Percentiles rank a stretch among this genome's conserved stretches.
phyloP scores from a whole-genome alignment of 2,329 filamentous ascomycete species.

The Scedosporium dehoogii region DNA sequence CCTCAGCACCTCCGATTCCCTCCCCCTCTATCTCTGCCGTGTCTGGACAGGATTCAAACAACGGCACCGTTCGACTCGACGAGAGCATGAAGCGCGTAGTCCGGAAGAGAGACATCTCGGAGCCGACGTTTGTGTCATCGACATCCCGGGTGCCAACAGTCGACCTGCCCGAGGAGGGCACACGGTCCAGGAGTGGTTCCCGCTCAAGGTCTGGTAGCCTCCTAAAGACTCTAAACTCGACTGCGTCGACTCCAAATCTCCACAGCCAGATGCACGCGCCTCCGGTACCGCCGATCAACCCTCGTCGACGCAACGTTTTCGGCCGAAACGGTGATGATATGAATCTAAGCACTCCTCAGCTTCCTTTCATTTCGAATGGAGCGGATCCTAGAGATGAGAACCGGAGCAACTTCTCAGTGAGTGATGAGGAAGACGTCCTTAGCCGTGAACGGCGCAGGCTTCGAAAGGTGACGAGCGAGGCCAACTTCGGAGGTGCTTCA shows the following conservation, averaged over 20 bases:
- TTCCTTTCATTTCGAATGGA: conserved; percentile 2
- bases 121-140: conserved; percentile 36
- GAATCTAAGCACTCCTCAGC: conserved; percentile 3
- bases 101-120: conserved; percentile 38
- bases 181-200: conserved; percentile 25
- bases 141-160: conserved; percentile 34
- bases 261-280: conserved; percentile 27
- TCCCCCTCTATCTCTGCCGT: conserved; percentile 7
- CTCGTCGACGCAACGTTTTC: conserved; percentile 38
- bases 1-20: conserved; percentile 21
- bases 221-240: conserved; percentile 14
- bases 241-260: conserved; percentile 26
- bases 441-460: conserved; percentile 27
- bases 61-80: conserved; percentile 20
- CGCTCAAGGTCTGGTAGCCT: conserved; percentile 27
- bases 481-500: conserved; percentile 19
- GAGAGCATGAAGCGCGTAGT: conserved; percentile 31
- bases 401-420: conserved; percentile 17
- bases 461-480: conserved; percentile 33
- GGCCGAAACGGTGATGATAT: conserved; percentile 23
- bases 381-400: conserved; percentile 12
- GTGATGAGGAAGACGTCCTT: conserved; percentile 29
- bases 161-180: conserved; percentile 23
- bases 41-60: conserved; percentile 8
- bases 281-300: conserved; percentile 50